Base-by-base conservation (phyloP, 257 asterid species). In the Misopates orontium region DNA sequence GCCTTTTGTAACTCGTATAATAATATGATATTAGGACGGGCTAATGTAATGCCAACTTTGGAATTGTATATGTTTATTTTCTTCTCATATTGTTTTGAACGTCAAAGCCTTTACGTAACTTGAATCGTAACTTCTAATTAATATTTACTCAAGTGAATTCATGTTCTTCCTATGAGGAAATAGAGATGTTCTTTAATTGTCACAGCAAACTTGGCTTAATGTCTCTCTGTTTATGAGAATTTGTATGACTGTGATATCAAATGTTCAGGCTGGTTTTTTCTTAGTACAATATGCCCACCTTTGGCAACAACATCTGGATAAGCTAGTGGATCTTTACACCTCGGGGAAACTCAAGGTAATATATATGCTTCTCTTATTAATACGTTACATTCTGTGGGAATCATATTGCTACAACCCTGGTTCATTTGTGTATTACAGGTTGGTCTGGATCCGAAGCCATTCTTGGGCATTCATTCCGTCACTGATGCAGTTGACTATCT, bases 401-500 rank as follows among this genome's bases (percentile, higher is more conserved):
- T 50, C 22, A 41, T 14, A 19, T 15, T 32, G 42, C 42, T 3
- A 36, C 52, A 21, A 10, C 20, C 3, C 4, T 36, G 4, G 8
- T 57, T 57, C 32, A 0, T 36, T 48, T 62, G 25, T 72, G 59
- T 64, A 51, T 39, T 8, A 64, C 75, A 93, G 98, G 78, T 93
- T 49, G 77, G 75, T 18, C 14, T 93, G 53, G 99, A 93, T 73
- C 97, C 96, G 11, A 93, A 88, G 72, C 68, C 57, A 36, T 93
- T 93, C 75, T 17, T 72, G 66, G 99, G 99, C 15, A 64, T 87
- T 62, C 82, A 74, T 65, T 90, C 96, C 18, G 95, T 86, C 75
- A 87, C 91, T 61, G 94, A 93, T 78, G 99, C 97, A 56, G 95
- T 93, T 5, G 85, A 90, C 49, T 71, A 93, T 85, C 97, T 93